Base-by-base conservation (phyloP, 371 early-diverging fungal species). In the Mucor irregularis region DNA sequence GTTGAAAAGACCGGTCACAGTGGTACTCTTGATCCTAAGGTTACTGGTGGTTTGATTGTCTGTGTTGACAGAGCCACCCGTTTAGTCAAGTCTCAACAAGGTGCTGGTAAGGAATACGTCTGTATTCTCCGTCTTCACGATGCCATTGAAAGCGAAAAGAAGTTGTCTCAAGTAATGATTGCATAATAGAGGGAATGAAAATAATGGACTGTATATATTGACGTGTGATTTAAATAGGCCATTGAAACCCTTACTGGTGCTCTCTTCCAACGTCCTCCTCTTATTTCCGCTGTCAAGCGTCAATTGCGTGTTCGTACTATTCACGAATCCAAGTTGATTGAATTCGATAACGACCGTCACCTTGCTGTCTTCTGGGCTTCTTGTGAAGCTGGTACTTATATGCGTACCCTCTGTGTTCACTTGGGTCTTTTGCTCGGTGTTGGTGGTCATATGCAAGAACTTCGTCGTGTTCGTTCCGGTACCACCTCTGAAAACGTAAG, bases 301-400 rank as follows among this genome's bases (percentile, higher is more conserved):
- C 99, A 99, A 81, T 88, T 99, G 54, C 94, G 99, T 81, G 91
- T 99, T 61, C 93, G 99, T 75, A 98, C 98, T 37, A 96, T 99
- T 67, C 94, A 98, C 75, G 93, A 95, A 66, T 88, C 90, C 58
- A 96, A 97, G 78, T 80, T 99, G 62, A 58, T 97, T 33, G 99
- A 99, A 80, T 97, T 95, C 62, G 94, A 96, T 78, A 94, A 96
- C 66, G 93, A 96, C 58, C 89, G 95, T 47, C 92, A 96, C 62
- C 76, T 97, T 68, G 98, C 90, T 55, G 93, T 99, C 31, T 99
- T 99, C 83, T 95, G 95, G 92, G 99, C 95, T 25, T 86, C 86
- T 57, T 99, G 99, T 77, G 99, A 99, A 84, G 99, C 99, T 53
- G 99, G 99, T 60, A 99, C 99, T 16, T 99, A 99, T 77, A 98